phyloP scores from a whole-genome alignment of 2,329 filamentous ascomycete species.

The Penicillium freii region DNA sequence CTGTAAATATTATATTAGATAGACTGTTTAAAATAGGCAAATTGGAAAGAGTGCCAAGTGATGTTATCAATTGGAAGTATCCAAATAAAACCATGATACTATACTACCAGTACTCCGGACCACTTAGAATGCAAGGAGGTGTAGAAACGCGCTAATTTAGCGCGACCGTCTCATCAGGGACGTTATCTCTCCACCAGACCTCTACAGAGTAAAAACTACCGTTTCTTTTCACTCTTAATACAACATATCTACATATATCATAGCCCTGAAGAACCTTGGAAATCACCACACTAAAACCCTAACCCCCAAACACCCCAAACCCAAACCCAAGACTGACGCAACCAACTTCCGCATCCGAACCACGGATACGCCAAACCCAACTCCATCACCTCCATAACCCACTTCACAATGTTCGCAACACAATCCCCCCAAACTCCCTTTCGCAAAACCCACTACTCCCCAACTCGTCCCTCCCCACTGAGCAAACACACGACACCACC shows the following conservation, averaged over 20 bases:
- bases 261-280: not conserved
- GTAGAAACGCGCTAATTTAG: not conserved
- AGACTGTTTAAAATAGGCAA: not conserved
- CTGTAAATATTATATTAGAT: not conserved
- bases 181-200: not conserved
- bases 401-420: constrained; percentile 31
- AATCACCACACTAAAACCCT: not conserved
- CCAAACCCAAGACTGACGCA: constrained; percentile 2
- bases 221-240: not conserved
- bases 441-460: constrained; percentile 26
- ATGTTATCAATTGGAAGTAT: not conserved
- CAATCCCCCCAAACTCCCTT: constrained; percentile 22
- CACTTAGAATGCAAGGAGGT: not conserved
- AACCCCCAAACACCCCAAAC: too few species aligned
- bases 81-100: not conserved
- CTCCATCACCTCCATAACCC: not conserved
- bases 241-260: not conserved
- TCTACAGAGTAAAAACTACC: not conserved
- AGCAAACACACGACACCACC: constrained; percentile 20
- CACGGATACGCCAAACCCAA: constrained; percentile 15
- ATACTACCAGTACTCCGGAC: not conserved
- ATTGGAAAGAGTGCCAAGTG: not conserved
- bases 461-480: constrained; percentile 28
- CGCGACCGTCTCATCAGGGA: not conserved
- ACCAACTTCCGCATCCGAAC: constrained; percentile 22